Base-by-base conservation (phyloP, 208 protist genomes). In the Acanthamoeba castellanii region DNA sequence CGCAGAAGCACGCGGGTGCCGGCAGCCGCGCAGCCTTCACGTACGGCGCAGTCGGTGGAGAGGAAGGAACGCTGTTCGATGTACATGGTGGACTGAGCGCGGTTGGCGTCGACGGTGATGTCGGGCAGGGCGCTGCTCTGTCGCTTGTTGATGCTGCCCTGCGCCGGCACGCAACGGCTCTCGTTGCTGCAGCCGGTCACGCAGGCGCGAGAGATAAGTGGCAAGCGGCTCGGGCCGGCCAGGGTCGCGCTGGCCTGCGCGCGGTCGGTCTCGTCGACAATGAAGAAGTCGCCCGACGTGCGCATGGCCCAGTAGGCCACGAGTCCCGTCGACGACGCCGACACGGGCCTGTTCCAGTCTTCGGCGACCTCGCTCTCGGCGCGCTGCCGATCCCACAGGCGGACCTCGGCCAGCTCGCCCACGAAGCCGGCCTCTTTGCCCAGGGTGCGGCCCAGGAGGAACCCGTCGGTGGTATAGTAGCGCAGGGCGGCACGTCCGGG, bases 251-350 rank as follows among this genome's bases (percentile, higher is more conserved):
- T 0, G 34, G 32, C 3, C 9, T 6, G 20, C 7, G 72, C 42
- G 30, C 18, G 42, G 42, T 32, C 30, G 14, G 18, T 42, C 30
- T 81, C 37, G 22, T 42, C 42, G 30, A 50, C 37, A 5, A 81
- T 20, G 37, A 81, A 25, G 22, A 37, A 55, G 22, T 66, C 27
- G 32, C 50, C 27, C 2, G 27, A 50, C 16, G n/a, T 27, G 18
- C n/a, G 27, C 82, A 92, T 92, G 66, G 57, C 57, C 87, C 87
- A 92, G 32, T 92, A 92, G 57, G 87, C 87, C 52, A 57, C 37
- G 18, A 74, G 59, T 11, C 32, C n/a, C 14, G 64, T 4, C 8
- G 52, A 32, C 16, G 20, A 50, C 30, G 78, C 20, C 47, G 20
- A 16, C 6, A 92, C 50, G 37, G 87, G 57, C 66, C 52, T 78